Conservation (phyloP, 2,329 filamentous ascomycete species). For the Xylariaceae sp. region DNA sequence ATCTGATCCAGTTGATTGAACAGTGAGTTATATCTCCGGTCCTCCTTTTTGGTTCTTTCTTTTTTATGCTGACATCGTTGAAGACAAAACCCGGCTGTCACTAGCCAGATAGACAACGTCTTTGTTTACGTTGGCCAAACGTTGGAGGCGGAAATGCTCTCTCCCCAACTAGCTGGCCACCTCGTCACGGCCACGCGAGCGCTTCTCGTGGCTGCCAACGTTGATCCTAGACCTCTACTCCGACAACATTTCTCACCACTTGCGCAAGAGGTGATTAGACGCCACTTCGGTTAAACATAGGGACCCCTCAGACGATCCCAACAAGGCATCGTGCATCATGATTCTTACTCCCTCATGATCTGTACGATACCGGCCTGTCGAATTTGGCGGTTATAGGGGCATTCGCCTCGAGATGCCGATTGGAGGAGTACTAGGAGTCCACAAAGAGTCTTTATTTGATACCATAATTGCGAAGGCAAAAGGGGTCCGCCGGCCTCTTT, state of each 20-base stretch:
- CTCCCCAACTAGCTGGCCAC: slow-evolving; percentile 72
- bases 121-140: slow-evolving; percentile 84
- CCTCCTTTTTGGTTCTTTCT: not conserved
- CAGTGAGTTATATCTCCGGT: slow-evolving; percentile 60
- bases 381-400: not conserved
- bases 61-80: slow-evolving; percentile 3
- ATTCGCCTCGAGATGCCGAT: not conserved
- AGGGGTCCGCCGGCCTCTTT: not conserved
- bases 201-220: slow-evolving; percentile 65
- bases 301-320: not conserved
- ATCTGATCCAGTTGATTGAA: slow-evolving; percentile 84
- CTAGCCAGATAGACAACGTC: slow-evolving; percentile 70
- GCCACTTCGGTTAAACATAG: slow-evolving; percentile 60
- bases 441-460: slow-evolving; percentile 10
- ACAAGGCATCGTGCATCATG: not conserved
- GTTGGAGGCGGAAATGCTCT: slow-evolving; percentile 83
- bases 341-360: not conserved
- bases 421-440: not conserved
- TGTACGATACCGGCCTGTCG: slow-evolving; percentile 2
- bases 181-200: slow-evolving; percentile 74
- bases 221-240: slow-evolving; percentile 72
- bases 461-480: slow-evolving; percentile 8
- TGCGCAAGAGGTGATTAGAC: slow-evolving; percentile 72
- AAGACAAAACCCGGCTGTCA: slow-evolving; percentile 80
- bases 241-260: slow-evolving; percentile 66